Evolutionary conservation across 148 eudicot genomes (phyloP), one percentile per base, ranked within the genome.

Genomic region (Amaranthus hypochondriacus): DNA sequence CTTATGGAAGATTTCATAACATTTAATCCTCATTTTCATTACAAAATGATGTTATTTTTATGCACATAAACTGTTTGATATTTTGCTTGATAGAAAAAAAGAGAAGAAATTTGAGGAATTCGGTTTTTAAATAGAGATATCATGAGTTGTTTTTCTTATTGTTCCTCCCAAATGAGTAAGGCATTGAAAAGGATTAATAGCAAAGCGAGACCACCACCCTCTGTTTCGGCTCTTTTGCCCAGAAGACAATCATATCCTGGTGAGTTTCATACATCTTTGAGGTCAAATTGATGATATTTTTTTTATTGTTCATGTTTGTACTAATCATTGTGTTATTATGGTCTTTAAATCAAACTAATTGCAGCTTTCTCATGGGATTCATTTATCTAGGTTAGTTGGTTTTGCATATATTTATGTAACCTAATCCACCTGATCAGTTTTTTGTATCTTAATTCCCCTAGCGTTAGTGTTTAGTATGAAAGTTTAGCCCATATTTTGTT

Each of bases 11-110:
- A 28, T 28, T 28, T 28, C 39, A 28, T 28, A 28, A 0, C 39
- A 28, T 28, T 28, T 28, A 28, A 28, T 28, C 2, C 39, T 28
- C 39, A 28, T 28, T 28, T 28, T 28, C 39, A 28, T 28, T 28
- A 28, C 39, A 28, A 28, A 28, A 2, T 28, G 9, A 56, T 8
- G 14, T 7, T n/a, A n/a, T 58, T 15, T 70, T n/a, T 44, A 21
- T 70, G 73, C 47, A 9, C 73, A 71, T 50, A 60, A 71, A 46
- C 62, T 56, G 73, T 70, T 70, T 46, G 62, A 55, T 54, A 18
- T 0, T 44, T 42, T n/a, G 62, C 5, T n/a, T 58, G 28, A 58
- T 2, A 15, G 62, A 15, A 57, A n/a, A 10, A 5, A 9, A 42
- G 52, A 13, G 62, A 39, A 62, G 53, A 57, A 14, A 50, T 51